Evolutionary conservation across 2,329 filamentous ascomycete genomes (phyloP).

Genomic region (Fusarium sambucinum): DNA sequence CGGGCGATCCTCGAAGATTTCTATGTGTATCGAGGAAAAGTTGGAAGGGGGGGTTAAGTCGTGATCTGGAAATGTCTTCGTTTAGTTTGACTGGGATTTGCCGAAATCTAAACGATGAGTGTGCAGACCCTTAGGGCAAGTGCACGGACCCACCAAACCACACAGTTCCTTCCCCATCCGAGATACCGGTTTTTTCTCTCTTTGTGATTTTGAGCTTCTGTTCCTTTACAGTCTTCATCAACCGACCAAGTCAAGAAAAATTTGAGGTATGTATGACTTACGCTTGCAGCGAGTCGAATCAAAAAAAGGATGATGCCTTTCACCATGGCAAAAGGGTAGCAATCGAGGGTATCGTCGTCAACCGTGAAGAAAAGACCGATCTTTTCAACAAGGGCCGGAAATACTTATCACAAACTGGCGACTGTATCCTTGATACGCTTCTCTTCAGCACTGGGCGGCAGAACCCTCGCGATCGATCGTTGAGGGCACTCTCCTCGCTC

Average conservation of each 20-base stretch:
- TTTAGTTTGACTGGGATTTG: slow-evolving; percentile 53
- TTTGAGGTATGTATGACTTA: slow-evolving; percentile 61
- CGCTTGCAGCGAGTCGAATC: slow-evolving; percentile 50
- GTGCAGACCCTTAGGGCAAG: slow-evolving; percentile 58
- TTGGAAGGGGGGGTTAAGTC: slow-evolving; percentile 47
- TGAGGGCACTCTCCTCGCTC: slow-evolving; percentile 79
- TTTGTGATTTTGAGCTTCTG: slow-evolving; percentile 22
- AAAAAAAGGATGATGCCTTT: slow-evolving; percentile 58
- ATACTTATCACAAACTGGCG: slow-evolving; percentile 21
- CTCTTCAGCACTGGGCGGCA: slow-evolving; percentile 75
- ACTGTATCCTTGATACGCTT: slow-evolving; percentile 67
- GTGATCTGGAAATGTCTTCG: slow-evolving; percentile 51
- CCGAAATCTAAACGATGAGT: slow-evolving; percentile 53
- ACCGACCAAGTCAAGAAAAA: slow-evolving; percentile 47
- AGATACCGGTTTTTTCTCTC: slow-evolving; percentile 33
- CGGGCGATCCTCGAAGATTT: slow-evolving; percentile 77
- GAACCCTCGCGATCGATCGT: slow-evolving; percentile 70
- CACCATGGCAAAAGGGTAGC: slow-evolving; percentile 70
- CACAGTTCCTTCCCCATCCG: slow-evolving; percentile 48
- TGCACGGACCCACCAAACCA: slow-evolving; percentile 57
- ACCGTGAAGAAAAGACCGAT: slow-evolving; percentile 35
- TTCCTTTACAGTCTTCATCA: slow-evolving; percentile 47
- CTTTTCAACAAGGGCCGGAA: slow-evolving; percentile 31
- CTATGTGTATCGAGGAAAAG: slow-evolving; percentile 52
- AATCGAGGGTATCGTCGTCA: slow-evolving; percentile 62